Evolutionary conservation across 1,284 basidiomycete genomes (phyloP), one percentile per base, ranked within the genome.

Genomic region (Fistulinella cinereoalba): DNA sequence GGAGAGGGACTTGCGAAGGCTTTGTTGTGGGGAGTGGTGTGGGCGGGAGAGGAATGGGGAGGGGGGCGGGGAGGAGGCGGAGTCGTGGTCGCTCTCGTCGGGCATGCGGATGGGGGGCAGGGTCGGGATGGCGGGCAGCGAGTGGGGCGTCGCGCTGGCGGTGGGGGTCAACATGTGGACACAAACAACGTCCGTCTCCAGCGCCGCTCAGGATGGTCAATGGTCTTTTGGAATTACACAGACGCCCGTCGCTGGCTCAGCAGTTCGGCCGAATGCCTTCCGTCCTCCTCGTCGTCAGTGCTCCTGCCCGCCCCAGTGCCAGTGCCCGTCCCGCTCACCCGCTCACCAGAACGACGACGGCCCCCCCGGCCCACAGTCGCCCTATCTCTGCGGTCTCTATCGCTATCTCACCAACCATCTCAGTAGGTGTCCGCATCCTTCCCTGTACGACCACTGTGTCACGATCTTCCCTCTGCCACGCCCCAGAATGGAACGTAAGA

Each of bases 301-400:
- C 34, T 25, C 18, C 31, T 16, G 11, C 19, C 41, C 24, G 34
- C 33, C 37, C 25, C 46, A 13, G 25, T 27, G 13, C 41, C 13
- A 19, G 10, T 19, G n/a, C 31, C 32, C 38, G 28, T 13, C 41
- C 34, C 47, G 41, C 48, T 38, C 52, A 38, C 33, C 44, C 28
- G 21, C 25, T 29, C 18, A 34, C 40, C 46, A 86, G 81, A 92
- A 92, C 63, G 93, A 97, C 64, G 93, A 96, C 62, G 93, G 93
- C 3, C 92, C 92, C 15, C 88, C 91, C 4, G 72, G 80, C 37
- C 59, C 72, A 23, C 81, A 87, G 44, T 94, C 91, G 0, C 94
- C 94, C 0, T 93, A 91, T 67, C 79, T 95, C 50, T 87, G 84
- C 54, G 84, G 83, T 4, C 79, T 96, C 46, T 91, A 86, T 57